phyloP scores from a whole-genome alignment of 768 basidiomycete species.

The Leucocoprinus leucothites region DNA sequence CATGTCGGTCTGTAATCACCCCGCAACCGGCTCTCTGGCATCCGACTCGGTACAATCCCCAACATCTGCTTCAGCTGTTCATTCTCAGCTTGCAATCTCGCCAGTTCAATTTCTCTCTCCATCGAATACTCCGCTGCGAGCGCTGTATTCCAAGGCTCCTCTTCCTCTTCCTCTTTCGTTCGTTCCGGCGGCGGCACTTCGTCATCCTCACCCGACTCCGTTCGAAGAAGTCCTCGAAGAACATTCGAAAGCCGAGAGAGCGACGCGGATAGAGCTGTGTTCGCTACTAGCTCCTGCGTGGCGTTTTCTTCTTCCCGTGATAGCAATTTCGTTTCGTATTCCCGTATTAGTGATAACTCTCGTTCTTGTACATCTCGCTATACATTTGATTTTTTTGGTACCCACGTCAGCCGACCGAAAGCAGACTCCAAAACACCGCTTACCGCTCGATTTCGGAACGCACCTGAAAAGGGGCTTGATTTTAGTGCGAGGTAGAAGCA shows the following conservation, averaged over 20 bases:
- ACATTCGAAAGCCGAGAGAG: slow-evolving; percentile 67
- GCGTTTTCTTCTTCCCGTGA: slow-evolving; percentile 69
- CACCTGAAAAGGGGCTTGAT: slow-evolving; percentile 27
- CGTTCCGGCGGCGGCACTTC: slow-evolving; percentile 20
- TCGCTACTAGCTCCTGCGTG: slow-evolving; percentile 52
- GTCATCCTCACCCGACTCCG: slow-evolving; percentile 63
- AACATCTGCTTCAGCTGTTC: slow-evolving; percentile 72
- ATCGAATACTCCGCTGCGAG: slow-evolving; percentile 69
- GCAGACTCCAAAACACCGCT: slow-evolving; percentile 27
- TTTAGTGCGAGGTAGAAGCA: slow-evolving; percentile 2
- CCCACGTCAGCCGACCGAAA: slow-evolving; percentile 4
- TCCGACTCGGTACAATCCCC: slow-evolving; percentile 35
- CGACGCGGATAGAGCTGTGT: slow-evolving; percentile 63
- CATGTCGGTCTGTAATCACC: slow-evolving; percentile 8
- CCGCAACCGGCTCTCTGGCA: slow-evolving; percentile 9
- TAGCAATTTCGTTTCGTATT: slow-evolving; percentile 86
- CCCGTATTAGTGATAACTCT: slow-evolving; percentile 84
- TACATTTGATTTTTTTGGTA: slow-evolving; percentile 5
- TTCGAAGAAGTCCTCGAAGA: slow-evolving; percentile 68
- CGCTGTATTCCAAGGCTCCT: slow-evolving; percentile 36
- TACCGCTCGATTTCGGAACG: slow-evolving; percentile 88
- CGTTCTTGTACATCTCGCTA: slow-evolving; percentile 93
- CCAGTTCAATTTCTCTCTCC: slow-evolving; percentile 89
- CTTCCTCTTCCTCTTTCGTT: slow-evolving; percentile 31
- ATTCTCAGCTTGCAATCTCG: slow-evolving; percentile 86